Percentiles rank a stretch among this genome's conserved stretches.
Conservation (phyloP, 2,329 filamentous ascomycete genomes). For the Sporothrix euskadiensis region DNA sequence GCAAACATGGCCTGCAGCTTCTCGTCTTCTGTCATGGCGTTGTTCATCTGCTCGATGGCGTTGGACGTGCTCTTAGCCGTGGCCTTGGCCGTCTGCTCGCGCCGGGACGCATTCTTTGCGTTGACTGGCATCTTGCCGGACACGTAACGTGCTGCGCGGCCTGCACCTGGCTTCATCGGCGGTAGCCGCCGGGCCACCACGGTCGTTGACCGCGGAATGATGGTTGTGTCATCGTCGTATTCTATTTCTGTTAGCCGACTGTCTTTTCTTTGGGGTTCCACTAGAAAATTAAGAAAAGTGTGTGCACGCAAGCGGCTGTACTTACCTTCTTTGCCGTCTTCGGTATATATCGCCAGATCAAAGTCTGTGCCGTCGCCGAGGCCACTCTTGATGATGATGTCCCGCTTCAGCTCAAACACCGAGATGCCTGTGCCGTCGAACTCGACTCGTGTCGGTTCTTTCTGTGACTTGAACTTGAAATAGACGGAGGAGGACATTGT, state of each 20-base stretch:
- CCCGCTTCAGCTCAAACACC: constrained; percentile 97
- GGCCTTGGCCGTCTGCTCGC: constrained; percentile 62
- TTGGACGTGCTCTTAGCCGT: constrained; percentile 57
- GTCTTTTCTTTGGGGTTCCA: neutral
- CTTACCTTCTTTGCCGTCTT: constrained; percentile 87
- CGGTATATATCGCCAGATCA: constrained; percentile 89
- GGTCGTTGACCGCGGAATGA: constrained; percentile 91
- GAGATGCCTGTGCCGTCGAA: constrained; percentile 98
- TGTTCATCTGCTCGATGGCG: constrained; percentile 67
- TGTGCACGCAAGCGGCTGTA: no score
- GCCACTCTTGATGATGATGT: constrained; percentile 93
- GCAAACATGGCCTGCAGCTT: constrained; percentile 91
- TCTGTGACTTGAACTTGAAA: constrained; percentile 99
- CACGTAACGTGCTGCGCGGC: constrained; percentile 90
- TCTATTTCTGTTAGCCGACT: constrained; percentile 53
- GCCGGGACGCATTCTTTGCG: constrained; percentile 75
- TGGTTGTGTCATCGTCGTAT: constrained; percentile 97
- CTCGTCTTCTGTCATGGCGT: constrained; percentile 87
- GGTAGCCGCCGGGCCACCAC: constrained; percentile 87
- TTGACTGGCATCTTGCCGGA: constrained; percentile 92
- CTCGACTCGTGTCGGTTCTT: constrained; percentile 88
- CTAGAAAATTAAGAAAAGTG: no score
- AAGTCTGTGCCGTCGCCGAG: constrained; percentile 96
- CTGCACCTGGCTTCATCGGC: constrained; percentile 79
- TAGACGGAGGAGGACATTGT: constrained; percentile 96